These are phyloP conservation scores for Echria macrotheca DNA, from an alignment of 495 filamentous ascomycete species.

Conservation along the genomic window DNA sequence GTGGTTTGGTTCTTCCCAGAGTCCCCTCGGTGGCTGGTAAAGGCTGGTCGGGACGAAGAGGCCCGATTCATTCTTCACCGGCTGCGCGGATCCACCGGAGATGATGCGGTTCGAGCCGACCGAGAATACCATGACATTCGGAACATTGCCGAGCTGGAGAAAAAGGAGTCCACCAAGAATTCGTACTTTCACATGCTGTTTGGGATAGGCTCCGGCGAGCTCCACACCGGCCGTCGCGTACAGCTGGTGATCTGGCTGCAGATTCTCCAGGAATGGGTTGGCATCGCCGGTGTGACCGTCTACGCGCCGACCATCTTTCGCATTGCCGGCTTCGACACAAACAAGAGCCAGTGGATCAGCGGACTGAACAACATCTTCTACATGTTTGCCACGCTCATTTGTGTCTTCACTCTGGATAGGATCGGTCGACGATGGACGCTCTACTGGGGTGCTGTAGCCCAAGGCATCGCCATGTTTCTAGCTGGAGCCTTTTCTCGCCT, in stretches of 20 bases:
- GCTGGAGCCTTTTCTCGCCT: slow-evolving; percentile 35
- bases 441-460: not conserved
- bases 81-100: slow-evolving; percentile 39
- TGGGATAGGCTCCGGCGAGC: slow-evolving; percentile 3
- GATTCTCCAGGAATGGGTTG: slow-evolving; percentile 42
- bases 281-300: slow-evolving; percentile 28
- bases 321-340: slow-evolving; percentile 35
- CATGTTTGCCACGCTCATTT: not conserved
- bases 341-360: slow-evolving; percentile 9
- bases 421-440: not conserved
- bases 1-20: slow-evolving; percentile 45
- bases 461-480: slow-evolving; percentile 40
- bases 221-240: slow-evolving; percentile 18
- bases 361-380: not conserved
- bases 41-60: slow-evolving; percentile 42
- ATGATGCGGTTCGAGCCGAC: slow-evolving; percentile 30
- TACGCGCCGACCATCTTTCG: slow-evolving; percentile 47
- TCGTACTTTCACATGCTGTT: not conserved
- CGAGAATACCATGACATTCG: slow-evolving; percentile 36
- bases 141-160: slow-evolving; percentile 33
- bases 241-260: slow-evolving; percentile 45
- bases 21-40: slow-evolving; percentile 46
- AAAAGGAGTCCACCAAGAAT: not conserved
- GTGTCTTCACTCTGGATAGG: not conserved
- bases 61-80: slow-evolving; percentile 42